Evolutionary conservation across 129 eudicot species (phyloP).

Genomic region (Flaveria brownii): DNA sequence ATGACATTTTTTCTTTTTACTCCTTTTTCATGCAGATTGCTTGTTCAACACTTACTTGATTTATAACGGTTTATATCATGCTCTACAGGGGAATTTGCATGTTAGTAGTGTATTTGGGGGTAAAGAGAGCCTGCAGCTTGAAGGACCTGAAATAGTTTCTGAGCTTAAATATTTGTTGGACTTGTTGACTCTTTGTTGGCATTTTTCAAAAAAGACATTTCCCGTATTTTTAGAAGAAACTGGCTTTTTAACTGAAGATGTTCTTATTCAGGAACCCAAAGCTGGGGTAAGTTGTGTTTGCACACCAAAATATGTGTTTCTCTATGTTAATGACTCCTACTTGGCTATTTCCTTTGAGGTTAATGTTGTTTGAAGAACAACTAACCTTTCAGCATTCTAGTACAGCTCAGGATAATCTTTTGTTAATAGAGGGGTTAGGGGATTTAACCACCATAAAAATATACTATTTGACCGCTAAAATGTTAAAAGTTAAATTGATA

Average conservation of each 20-base stretch:
- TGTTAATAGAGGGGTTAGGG: background rate
- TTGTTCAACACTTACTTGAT: background rate
- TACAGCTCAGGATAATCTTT: background rate
- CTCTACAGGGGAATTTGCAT: slow-evolving; percentile 82
- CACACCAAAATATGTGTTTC: background rate
- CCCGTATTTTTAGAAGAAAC: slow-evolving; percentile 82
- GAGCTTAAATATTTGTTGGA: slow-evolving; percentile 81
- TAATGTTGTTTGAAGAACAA: background rate
- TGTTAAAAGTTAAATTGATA: background rate
- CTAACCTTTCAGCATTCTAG: background rate
- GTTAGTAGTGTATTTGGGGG: slow-evolving; percentile 77
- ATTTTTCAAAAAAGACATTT: slow-evolving; percentile 89
- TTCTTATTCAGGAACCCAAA: slow-evolving; percentile 95
- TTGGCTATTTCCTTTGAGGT: background rate
- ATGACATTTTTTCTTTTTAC: background rate
- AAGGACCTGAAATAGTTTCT: slow-evolving; percentile 70
- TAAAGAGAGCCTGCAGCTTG: slow-evolving; percentile 65
- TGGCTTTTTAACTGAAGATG: slow-evolving; percentile 72
- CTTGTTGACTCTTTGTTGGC: slow-evolving; percentile 93
- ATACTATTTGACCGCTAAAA: background rate
- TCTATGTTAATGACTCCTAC: background rate
- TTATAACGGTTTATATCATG: background rate
- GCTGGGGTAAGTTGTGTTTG: slow-evolving; percentile 78
- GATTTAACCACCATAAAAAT: background rate
- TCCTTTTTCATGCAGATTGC: background rate